Evolutionary conservation across 768 basidiomycete species (phyloP), one percentile per base, ranked within the genome.

Genomic region (Dentipellis fragilis): DNA sequence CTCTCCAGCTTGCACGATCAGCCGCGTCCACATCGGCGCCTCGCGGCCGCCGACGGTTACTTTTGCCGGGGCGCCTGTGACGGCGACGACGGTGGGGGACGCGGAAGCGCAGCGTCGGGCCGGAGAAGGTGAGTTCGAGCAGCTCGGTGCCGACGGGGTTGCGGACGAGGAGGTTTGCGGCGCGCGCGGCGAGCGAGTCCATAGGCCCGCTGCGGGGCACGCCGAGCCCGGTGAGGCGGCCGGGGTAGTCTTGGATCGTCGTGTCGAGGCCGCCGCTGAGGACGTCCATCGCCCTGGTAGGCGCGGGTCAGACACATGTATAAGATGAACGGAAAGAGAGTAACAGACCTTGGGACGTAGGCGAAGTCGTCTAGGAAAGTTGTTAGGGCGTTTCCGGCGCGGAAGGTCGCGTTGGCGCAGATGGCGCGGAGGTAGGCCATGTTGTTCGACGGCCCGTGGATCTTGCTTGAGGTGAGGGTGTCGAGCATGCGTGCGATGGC

Each of bases 171-270:
- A 79, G 58, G 61, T 87, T 86, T 9, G 78, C 85, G 0, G 73
- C 69, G 22, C 73, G 66, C 65, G 82, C 80, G 0, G 84, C 79
- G 10, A 79, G 63, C 10, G 71, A 56, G 61, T 88, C 86, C 79
- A 84, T 81, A 0, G 84, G 80, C 0, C 85, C 85, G 57, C 80
- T 78, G 12, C 69, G 73, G 0, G 86, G 86, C 2, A 86, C 75
- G 1, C 85, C 85, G 34, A 77, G 67, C 1, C 80, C 78, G 0
- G 78, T 71, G 0, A 62, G 63, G 1, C 84, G 74, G 0, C 80
- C 79, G 0, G 80, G 79, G 17, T 78, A 73, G 59, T 84, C 81
- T 61, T 85, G 84, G 0, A 84, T 68, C 0, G 78, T 77, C 9
- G 75, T 75, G 38, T 83, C 81, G 7, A 85, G 68, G 0, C 84